Base-by-base conservation (phyloP, 1,139 yeast species). In the Sugiyamaella grinbergsii region DNA sequence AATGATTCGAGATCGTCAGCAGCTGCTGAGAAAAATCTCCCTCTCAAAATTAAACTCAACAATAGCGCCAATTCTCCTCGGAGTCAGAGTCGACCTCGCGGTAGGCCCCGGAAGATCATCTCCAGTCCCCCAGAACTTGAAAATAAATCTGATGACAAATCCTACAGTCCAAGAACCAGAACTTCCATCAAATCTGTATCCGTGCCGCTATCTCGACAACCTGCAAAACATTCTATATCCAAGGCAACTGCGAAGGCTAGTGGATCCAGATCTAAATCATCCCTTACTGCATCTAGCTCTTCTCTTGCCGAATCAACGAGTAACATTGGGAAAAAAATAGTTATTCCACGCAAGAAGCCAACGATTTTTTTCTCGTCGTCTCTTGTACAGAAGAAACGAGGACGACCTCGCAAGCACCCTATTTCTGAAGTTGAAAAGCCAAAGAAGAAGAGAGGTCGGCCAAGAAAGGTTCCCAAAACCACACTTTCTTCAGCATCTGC, bases 331-430 rank as follows among this genome's bases (percentile, higher is more conserved):
- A 41, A 41, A 24, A 8, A 20, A 15, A 41, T 41, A 16, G 36
- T 32, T 10, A 20, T 32, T 10, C 45, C 45, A 7, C 45, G 37
- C 8, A 40, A 34, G 7, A 40, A 40, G 13, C 43, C 43, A 11
- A 40, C 43, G 16, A 41, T 41, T 20, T 29, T 41, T 19, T 31
- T 41, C 23, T 31, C 45, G 16, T 29, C 23, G 4, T 18, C 43
- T 13, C 33, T 28, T 3, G 43, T 40, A 3, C 6, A 23, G 23
- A 40, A 29, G 16, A 29, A n/a, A 10, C 19, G 31, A 10, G 38
- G 37, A n/a, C 20, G 31, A n/a, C 38, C 45, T n/a, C 34, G 31
- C 18, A 31, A 41, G n/a, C 6, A 19, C 20, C 38, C 38, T 10
- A 15, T 15, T 31, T 26, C 43, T 28, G 24, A 40, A 2, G 13